Base-by-base conservation (phyloP, 1,284 basidiomycete genomes). In the Leccinum angustisporum region DNA sequence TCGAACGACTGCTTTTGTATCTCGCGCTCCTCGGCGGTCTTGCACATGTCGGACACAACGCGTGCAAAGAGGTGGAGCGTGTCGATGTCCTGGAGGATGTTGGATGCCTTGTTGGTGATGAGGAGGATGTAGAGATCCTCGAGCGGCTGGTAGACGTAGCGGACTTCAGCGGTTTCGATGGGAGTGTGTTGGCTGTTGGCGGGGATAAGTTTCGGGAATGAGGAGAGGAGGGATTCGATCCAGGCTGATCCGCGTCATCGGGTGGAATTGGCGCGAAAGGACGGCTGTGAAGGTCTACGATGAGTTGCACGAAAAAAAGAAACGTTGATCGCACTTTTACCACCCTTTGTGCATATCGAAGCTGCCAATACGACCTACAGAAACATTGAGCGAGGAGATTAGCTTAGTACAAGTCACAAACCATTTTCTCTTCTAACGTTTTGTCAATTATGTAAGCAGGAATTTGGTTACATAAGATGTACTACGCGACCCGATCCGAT, bases 61-160 rank as follows among this genome's bases (percentile, higher is more conserved):
- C 97, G 88, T 2, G 95, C 91, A 70, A 98, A 90, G 46, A 99
- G 88, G 71, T 96, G 94, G 2, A 99, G 83, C 0, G 97, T 98
- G 66, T 97, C 92, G 67, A 98, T 98, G 77, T 99, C 97, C 80
- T 98, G 97, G 46, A 99, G 82, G 72, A 99, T 99, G 75, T 99
- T 99, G 34, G 93, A 96, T 11, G 92, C 92, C 76, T 97, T 98
- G 80, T 98, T 99, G 62, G 97, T 99, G 79, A 99, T 97, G 67
- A 99, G 85, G 67, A 99, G 86, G 67, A 99, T 97, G 77, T 98
- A 98, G 56, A 99, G 87, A 74, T 99, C 97, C 76, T 99, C 97
- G 56, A 99, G 86, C 0, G 97, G 97, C 73, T 98, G 95, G 77
- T 98, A 99, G 69, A 99, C 97, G 75, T 96, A 99, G 68, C 97